A percentile compares a stretch with the other conserved stretches of the same genome.
Evolutionary conservation across 2,329 filamentous ascomycete species (phyloP).

Genomic region (Leptoxyphium fumago): DNA sequence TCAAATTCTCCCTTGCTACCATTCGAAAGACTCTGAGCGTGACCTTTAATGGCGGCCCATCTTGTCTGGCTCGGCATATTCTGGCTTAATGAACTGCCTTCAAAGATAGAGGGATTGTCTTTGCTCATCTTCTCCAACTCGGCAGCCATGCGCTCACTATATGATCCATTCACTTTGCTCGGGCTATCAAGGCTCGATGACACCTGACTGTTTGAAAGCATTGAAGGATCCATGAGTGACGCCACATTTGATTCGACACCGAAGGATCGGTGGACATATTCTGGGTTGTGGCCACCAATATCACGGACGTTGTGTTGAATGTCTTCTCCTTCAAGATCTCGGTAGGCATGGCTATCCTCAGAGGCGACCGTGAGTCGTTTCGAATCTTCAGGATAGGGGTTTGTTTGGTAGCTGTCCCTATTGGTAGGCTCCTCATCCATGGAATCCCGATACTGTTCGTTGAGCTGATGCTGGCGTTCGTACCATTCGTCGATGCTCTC

Average conservation of each 20-base stretch:
- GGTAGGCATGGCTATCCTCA: slow-evolving; percentile 40
- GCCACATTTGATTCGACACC: slow-evolving; percentile 83
- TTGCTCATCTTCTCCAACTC: slow-evolving; percentile 12
- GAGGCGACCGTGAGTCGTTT: slow-evolving; percentile 35
- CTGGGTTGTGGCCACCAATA: slow-evolving; percentile 52
- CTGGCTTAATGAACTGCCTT: slow-evolving; percentile 18
- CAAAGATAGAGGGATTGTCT: slow-evolving; percentile 12
- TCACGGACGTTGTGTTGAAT: slow-evolving; percentile 57
- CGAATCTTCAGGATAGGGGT: slow-evolving; percentile 39
- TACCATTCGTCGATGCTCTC: slow-evolving; percentile 35
- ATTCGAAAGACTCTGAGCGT: slow-evolving; percentile 23
- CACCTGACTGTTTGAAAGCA: slow-evolving; percentile 36
- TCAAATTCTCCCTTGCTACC: slow-evolving; percentile 1
- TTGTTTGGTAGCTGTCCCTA: slow-evolving; percentile 3
- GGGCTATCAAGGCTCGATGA: slow-evolving; percentile 9
- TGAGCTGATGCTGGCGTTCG: slow-evolving; percentile 40
- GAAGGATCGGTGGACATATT: slow-evolving; percentile 56
- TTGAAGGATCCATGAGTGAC: slow-evolving; percentile 73
- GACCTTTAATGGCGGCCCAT: slow-evolving; percentile 25
- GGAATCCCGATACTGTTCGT: slow-evolving; percentile 40
- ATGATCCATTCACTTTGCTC: slow-evolving; percentile 13
- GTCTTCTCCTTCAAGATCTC: slow-evolving; percentile 39
- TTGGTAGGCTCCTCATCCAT: slow-evolving; percentile 16
- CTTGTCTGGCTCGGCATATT: slow-evolving; percentile 17
- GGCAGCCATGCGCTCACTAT: slow-evolving; percentile 15